phyloP scores from a whole-genome alignment of 1,139 yeast genomes.

The Protomyces arabidopsidicola region DNA sequence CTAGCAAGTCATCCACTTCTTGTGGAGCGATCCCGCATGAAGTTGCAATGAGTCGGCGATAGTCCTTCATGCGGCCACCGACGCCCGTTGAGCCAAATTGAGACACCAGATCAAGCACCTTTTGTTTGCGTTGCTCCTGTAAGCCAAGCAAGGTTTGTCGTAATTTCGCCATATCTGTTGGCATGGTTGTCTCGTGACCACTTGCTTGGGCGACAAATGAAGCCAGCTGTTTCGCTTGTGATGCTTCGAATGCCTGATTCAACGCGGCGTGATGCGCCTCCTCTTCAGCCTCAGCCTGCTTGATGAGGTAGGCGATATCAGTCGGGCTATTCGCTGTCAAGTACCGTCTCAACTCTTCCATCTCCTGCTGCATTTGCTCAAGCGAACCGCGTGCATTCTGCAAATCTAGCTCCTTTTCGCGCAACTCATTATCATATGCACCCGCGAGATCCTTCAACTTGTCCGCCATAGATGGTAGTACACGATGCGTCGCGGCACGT shows the following conservation, averaged over 20 bases:
- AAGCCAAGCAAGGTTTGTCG: slow-evolving; percentile 45
- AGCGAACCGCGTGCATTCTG: slow-evolving; percentile 46
- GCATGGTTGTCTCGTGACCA: slow-evolving; percentile 49
- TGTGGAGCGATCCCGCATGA: slow-evolving; percentile 19
- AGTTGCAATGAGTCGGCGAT: slow-evolving; percentile 71
- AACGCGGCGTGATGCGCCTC: neutral
- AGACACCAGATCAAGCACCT: slow-evolving; percentile 47
- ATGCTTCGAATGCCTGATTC: slow-evolving; percentile 16
- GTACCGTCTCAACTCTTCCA: slow-evolving; percentile 33
- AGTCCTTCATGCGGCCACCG: slow-evolving; percentile 66
- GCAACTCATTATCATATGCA: slow-evolving; percentile 52
- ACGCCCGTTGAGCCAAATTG: slow-evolving; percentile 47
- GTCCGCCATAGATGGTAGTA: slow-evolving; percentile 46
- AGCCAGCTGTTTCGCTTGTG: slow-evolving; percentile 37
- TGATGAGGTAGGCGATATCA: slow-evolving; percentile 37
- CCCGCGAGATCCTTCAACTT: slow-evolving; percentile 52
- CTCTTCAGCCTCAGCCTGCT: slow-evolving; percentile 37
- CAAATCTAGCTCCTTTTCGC: slow-evolving; percentile 49
- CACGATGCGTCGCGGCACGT: slow-evolving; percentile 48
- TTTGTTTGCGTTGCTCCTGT: slow-evolving; percentile 48
- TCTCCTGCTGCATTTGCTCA: slow-evolving; percentile 44
- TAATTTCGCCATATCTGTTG: slow-evolving; percentile 43
- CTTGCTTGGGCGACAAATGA: slow-evolving; percentile 54
- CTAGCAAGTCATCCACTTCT: slow-evolving; percentile 16
- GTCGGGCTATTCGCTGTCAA: slow-evolving; percentile 26